These are phyloP conservation scores for Botrytis squamosa DNA, from an alignment of 2,329 filamentous ascomycete species.

Conservation along the genomic window DNA sequence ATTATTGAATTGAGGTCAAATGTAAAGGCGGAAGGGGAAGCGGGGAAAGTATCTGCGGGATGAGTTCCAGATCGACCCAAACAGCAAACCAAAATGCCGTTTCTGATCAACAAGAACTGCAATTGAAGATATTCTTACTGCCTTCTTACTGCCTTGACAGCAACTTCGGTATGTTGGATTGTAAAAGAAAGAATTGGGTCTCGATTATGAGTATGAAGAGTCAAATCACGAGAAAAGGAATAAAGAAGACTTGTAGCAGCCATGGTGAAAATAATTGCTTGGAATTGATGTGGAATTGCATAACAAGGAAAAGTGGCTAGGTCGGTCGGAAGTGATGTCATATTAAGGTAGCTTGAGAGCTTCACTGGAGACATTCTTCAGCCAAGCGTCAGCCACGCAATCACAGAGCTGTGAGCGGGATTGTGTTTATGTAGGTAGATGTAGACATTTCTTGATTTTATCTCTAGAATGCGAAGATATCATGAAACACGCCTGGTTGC, in stretches of 20 bases:
- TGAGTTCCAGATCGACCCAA: neutral
- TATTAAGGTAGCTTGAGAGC: neutral
- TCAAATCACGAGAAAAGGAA: neutral
- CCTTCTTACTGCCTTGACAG: neutral
- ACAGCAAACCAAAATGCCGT: neutral
- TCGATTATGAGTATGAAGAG: neutral
- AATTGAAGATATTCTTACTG: neutral
- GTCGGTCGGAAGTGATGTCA: slow-evolving; percentile 7
- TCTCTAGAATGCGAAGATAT: neutral
- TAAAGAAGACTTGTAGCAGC: neutral
- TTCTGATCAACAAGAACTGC: neutral
- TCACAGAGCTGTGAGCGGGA: slow-evolving; percentile 1
- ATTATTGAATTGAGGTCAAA: neutral
- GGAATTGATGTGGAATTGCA: neutral
- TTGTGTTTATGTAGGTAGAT: neutral
- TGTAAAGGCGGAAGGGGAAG: neutral
- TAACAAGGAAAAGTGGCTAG: slow-evolving; percentile 7
- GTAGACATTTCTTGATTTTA: neutral
- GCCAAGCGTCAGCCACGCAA: slow-evolving; percentile 16
- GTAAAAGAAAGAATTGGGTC: neutral
- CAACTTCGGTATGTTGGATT: neutral
- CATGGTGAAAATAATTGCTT: neutral
- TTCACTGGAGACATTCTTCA: neutral
- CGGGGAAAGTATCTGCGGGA: neutral
- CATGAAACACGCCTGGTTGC: neutral